Percentiles rank a stretch among this genome's conserved stretches.
Evolutionary conservation across 1,139 yeast genomes (phyloP).

Genomic region (Neolecta irregularis): DNA sequence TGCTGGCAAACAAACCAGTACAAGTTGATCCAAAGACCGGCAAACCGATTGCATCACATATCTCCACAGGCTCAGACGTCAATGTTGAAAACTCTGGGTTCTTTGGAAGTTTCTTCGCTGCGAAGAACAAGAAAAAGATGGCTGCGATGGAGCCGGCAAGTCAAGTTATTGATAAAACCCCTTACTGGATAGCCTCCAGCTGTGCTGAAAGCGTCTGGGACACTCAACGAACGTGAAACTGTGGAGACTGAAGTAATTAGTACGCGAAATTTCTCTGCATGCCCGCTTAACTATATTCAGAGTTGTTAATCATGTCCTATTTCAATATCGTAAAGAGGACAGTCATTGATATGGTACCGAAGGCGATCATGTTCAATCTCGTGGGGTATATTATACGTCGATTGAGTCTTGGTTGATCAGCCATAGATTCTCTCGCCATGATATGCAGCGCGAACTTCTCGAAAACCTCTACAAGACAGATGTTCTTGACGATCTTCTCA

Average conservation of each 20-base stretch:
- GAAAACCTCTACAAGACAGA: slow-evolving; percentile 72
- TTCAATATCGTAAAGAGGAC: slow-evolving; percentile 87
- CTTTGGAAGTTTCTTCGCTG: slow-evolving; percentile 86
- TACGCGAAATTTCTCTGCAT: slow-evolving; percentile 2
- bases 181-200: slow-evolving; percentile 55
- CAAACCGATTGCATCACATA: slow-evolving; percentile 28
- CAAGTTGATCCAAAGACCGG: slow-evolving; percentile 90
- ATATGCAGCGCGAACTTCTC: slow-evolving; percentile 75
- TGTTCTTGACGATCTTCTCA: slow-evolving; percentile 62
- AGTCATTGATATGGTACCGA: slow-evolving; percentile 83
- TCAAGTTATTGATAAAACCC: slow-evolving; percentile 19
- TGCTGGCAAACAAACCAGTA: slow-evolving; percentile 68
- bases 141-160: slow-evolving; percentile 65
- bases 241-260: slow-evolving; percentile 93
- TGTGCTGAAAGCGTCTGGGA: slow-evolving; percentile 84
- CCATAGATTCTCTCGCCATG: slow-evolving; percentile 43
- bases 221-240: slow-evolving; percentile 86
- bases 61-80: slow-evolving; percentile 15
- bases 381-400: slow-evolving; percentile 27
- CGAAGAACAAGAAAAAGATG: slow-evolving; percentile 83
- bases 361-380: slow-evolving; percentile 84
- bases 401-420: neutral
- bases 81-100: slow-evolving; percentile 41
- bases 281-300: slow-evolving; percentile 1
- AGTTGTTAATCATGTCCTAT: slow-evolving; percentile 76